Conservation (phyloP, 306 rosid species). For the Potentilla sterilis region DNA sequence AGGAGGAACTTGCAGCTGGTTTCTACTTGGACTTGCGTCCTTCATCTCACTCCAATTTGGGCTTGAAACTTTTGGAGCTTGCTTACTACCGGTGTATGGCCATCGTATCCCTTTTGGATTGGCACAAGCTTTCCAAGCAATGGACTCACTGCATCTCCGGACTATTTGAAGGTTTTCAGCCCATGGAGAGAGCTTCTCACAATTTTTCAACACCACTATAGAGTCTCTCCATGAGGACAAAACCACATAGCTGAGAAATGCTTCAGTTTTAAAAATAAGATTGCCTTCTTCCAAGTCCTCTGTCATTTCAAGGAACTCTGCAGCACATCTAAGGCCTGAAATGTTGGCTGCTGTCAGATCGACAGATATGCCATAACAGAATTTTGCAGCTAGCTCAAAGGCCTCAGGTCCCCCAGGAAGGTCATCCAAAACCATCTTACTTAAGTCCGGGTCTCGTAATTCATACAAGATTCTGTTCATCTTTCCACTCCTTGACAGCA, state of each 20-base stretch:
- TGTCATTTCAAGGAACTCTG: constrained; percentile 95
- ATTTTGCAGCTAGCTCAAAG: constrained; percentile 84
- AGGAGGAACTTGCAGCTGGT: constrained; percentile 73
- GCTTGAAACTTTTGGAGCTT: constrained; percentile 50
- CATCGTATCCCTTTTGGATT: constrained; percentile 94
- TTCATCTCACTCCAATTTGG: constrained; percentile 80
- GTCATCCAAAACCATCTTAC: constrained; percentile 69
- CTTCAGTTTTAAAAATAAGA: constrained; percentile 95
- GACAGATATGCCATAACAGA: constrained; percentile 90
- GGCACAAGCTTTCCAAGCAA: constrained; percentile 98
- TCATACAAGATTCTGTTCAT: constrained; percentile 77
- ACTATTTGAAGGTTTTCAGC: constrained; percentile 94
- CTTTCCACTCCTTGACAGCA: constrained; percentile 93
- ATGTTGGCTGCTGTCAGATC: constrained; percentile 94
- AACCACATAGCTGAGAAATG: constrained; percentile 94
- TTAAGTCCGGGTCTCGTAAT: constrained; percentile 58
- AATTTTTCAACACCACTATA: constrained; percentile 83
- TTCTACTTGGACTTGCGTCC: constrained; percentile 82
- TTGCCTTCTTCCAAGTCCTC: constrained; percentile 98
- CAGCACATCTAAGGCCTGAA: constrained; percentile 93
- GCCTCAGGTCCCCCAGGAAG: constrained; percentile 90
- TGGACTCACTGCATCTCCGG: constrained; percentile 90
- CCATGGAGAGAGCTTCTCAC: constrained; percentile 96
- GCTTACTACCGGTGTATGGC: constrained; percentile 89
- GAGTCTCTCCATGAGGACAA: constrained; percentile 97